Evolutionary conservation across 106 monocot species (phyloP).

Genomic region (Xerophyta viscosa): DNA sequence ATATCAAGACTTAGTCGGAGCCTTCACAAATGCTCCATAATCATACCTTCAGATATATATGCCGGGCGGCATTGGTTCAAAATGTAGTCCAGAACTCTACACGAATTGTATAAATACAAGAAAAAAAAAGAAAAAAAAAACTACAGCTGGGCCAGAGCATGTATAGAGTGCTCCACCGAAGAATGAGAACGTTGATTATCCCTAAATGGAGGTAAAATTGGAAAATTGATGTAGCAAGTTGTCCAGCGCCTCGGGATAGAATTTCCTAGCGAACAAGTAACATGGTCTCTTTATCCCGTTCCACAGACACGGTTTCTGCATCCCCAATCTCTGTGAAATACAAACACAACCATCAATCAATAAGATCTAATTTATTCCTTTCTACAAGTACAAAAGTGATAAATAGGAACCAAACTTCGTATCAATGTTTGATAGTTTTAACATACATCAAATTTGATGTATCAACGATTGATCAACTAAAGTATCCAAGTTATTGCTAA

Average conservation of each 20-base stretch:
- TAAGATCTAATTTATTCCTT: too few relatives aligned
- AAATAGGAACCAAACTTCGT: too few relatives aligned
- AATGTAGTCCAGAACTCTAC: not conserved
- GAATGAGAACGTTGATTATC: slow-evolving; percentile 6
- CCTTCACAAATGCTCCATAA: not conserved
- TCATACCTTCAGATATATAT: not conserved
- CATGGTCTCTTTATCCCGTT: slow-evolving; percentile 70
- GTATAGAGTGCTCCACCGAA: slow-evolving; percentile 5
- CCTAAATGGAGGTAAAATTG: slow-evolving; percentile 31
- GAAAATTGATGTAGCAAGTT: slow-evolving; percentile 56
- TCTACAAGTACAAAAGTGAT: too few relatives aligned
- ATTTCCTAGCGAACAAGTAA: slow-evolving; percentile 73
- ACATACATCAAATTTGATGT: too few relatives aligned
- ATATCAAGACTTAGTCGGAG: too few relatives aligned
- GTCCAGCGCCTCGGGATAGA: slow-evolving; percentile 56
- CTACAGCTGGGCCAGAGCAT: not conserved
- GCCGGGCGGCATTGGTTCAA: not conserved
- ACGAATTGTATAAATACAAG: not conserved
- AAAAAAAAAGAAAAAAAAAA: too few relatives aligned
- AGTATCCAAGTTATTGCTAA: too few relatives aligned
- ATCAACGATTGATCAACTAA: too few relatives aligned
- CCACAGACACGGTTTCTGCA: slow-evolving; percentile 47
- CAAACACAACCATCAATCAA: too few relatives aligned
- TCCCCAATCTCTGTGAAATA: slow-evolving; percentile 43
- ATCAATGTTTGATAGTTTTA: too few relatives aligned